Evolutionary conservation across 805 yeast genomes (phyloP).

Genomic region (Groenewaldozyma tartarivorans): DNA sequence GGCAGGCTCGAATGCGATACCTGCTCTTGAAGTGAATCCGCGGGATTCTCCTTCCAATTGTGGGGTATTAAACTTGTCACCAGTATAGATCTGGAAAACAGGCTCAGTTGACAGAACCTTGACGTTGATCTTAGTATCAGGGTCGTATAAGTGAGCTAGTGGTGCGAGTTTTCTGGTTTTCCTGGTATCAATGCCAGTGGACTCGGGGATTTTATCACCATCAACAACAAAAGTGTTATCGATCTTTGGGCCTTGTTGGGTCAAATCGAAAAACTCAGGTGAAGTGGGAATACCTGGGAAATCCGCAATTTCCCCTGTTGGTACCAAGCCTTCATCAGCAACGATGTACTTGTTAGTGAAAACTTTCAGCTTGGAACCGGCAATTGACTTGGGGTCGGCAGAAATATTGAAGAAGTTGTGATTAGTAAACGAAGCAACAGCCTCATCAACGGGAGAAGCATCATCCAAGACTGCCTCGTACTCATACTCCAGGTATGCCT

Average conservation of each 20-base stretch:
- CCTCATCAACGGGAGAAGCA: conserved; percentile 30
- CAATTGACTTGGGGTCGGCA: conserved; percentile 19
- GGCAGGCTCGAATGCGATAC: conserved; percentile 56
- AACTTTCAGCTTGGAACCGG: conserved; percentile 32
- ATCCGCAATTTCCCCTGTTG: conserved; percentile 36
- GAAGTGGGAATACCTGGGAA: conserved; percentile 18
- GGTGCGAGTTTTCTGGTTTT: conserved; percentile 23
- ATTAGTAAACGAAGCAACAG: conserved; percentile 50
- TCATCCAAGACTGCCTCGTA: conserved; percentile 34
- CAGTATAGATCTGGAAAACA: conserved; percentile 56
- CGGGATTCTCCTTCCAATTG: conserved; percentile 23
- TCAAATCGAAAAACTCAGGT: conserved; percentile 9
- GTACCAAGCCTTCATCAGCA: conserved; percentile 35
- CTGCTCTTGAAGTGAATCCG: conserved; percentile 30
- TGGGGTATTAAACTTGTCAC: conserved; percentile 37
- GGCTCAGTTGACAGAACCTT: conserved; percentile 52
- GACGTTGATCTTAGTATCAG: conserved; percentile 34
- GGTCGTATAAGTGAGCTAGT: conserved; percentile 37
- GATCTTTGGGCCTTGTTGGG: conserved; percentile 27
- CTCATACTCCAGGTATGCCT: conserved; percentile 38
- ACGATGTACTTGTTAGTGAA: conserved; percentile 34
- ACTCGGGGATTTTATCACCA: conserved; percentile 11
- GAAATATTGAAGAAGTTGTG: conserved; percentile 51
- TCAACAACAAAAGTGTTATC: conserved; percentile 41
- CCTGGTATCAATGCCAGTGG: conserved; percentile 39